phyloP scores from a whole-genome alignment of 768 basidiomycete genomes.

The Cystofilobasidium bisporidii region DNA sequence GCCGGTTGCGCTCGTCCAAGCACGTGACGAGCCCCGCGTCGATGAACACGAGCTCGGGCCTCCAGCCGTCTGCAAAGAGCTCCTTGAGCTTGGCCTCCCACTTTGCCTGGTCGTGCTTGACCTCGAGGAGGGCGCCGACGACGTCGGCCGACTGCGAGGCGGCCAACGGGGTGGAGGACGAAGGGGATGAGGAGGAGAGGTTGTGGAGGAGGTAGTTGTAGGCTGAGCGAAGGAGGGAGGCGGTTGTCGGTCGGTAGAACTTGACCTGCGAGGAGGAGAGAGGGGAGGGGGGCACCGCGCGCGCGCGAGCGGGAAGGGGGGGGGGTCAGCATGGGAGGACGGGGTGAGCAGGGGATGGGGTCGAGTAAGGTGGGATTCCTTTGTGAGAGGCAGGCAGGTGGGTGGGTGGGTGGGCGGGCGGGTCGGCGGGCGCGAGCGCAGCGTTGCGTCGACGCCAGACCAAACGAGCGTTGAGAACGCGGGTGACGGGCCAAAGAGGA shows the following conservation, averaged over 20 bases:
- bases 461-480: no score
- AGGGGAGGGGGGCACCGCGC: conserved; percentile 50
- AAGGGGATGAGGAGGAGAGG: conserved; percentile 31
- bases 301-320: conserved; percentile 40
- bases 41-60: conserved; percentile 90
- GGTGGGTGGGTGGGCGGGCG: no score
- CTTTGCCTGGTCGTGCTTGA: conserved; percentile 48
- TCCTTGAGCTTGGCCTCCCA: conserved; percentile 63
- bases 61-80: conserved; percentile 62
- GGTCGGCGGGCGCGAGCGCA: no score
- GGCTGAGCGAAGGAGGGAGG: conserved; percentile 54
- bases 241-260: conserved; percentile 71
- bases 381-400: no score
- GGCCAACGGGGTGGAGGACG: conserved; percentile 45
- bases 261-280: conserved; percentile 60
- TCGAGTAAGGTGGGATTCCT: no score
- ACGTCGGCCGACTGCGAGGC: conserved; percentile 43
- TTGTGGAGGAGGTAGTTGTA: conserved; percentile 19
- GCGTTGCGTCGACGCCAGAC: no score
- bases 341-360: neutral
- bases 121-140: conserved; percentile 57
- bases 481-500: no score
- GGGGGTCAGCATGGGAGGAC: neutral
- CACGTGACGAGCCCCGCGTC: conserved; percentile 92
- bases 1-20: conserved; percentile 67